phyloP scores from a whole-genome alignment of 768 basidiomycete genomes.

The Russula sp. region DNA sequence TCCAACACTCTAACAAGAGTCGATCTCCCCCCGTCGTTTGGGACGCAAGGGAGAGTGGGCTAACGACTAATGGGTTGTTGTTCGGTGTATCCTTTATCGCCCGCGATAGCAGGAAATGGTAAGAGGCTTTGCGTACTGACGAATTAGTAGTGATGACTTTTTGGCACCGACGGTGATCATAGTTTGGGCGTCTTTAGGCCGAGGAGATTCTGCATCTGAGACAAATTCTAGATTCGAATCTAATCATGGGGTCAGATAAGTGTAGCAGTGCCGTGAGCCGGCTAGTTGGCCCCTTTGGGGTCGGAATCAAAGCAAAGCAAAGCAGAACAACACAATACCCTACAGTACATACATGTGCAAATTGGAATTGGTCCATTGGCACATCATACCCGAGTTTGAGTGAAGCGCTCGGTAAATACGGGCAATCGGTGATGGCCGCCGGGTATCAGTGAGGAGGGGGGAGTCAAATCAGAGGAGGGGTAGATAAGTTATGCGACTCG shows the following conservation, averaged over 20 bases:
- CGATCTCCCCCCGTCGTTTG: not conserved
- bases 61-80: not conserved
- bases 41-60: not conserved
- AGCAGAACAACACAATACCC: conserved; percentile 1
- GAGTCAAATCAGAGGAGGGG: not conserved
- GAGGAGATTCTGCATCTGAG: conserved; percentile 15
- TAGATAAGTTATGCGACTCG: too few relatives aligned
- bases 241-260: conserved; percentile 12
- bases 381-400: not conserved
- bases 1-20: not conserved
- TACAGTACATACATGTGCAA: too few relatives aligned
- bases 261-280: conserved; percentile 6
- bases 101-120: not conserved
- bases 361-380: too few relatives aligned
- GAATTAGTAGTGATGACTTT: too few relatives aligned
- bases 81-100: not conserved
- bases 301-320: too few relatives aligned
- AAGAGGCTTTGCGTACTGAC: not conserved
- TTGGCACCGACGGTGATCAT: not conserved
- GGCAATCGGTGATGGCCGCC: too few relatives aligned
- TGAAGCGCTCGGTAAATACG: not conserved
- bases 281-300: not conserved
- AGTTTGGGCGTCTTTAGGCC: not conserved
- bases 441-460: not conserved
- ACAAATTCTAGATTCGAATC: conserved; percentile 17